phyloP scores from a whole-genome alignment of 331 rosid genomes.

The Acacia concinna region DNA sequence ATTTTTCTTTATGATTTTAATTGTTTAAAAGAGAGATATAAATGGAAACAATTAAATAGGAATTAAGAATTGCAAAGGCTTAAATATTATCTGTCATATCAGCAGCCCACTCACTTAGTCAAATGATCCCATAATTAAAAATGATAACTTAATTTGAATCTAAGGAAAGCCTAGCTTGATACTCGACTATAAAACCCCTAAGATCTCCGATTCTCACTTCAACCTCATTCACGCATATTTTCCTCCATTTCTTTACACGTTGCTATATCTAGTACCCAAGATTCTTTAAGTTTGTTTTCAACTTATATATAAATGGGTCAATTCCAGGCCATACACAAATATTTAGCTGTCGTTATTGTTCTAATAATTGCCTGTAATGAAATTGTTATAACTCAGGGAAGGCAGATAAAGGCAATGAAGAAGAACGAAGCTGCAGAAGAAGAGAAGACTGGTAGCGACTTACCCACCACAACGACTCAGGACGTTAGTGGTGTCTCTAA shows the following conservation, averaged over 20 bases:
- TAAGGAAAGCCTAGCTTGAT: not conserved
- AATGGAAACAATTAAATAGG: not conserved
- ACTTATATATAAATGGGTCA: slow-evolving; percentile 20
- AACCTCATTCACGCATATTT: not conserved
- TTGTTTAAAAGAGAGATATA: not conserved
- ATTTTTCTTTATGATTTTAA: not conserved
- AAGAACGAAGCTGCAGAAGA: not conserved
- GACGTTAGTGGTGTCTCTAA: not conserved
- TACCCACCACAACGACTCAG: not conserved
- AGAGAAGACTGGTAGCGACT: not conserved
- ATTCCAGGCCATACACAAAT: slow-evolving; percentile 5
- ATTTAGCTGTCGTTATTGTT: slow-evolving; percentile 10
- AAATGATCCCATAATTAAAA: not conserved
- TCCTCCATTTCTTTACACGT: not conserved
- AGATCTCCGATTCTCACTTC: not conserved
- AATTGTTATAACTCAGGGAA: slow-evolving; percentile 32
- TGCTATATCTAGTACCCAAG: not conserved
- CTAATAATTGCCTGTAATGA: slow-evolving; percentile 18
- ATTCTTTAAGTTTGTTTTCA: not conserved
- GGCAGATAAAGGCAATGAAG: slow-evolving; percentile 34
- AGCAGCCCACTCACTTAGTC: not conserved
- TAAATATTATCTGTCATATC: not conserved
- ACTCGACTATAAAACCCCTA: not conserved
- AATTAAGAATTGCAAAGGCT: not conserved
- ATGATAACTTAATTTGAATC: not conserved